Base-by-base conservation (phyloP, 2,329 filamentous ascomycete genomes). In the Xylaria sp. region DNA sequence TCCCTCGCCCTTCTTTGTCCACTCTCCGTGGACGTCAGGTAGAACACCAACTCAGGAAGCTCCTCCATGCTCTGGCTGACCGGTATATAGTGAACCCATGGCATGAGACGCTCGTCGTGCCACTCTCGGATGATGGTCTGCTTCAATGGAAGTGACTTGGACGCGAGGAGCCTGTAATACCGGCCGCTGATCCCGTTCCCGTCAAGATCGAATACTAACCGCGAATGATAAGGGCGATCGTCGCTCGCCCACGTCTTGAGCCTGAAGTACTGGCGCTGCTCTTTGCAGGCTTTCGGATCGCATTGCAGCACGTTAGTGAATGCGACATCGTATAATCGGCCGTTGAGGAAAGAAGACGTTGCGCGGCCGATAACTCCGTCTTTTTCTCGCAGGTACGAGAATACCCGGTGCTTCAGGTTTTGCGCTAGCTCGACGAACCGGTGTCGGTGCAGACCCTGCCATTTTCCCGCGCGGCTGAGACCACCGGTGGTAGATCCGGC, bases 1-100 rank as follows among this genome's bases (percentile, higher is more conserved):
- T 81, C 77, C 34, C 79, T 77, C 0, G 86, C 89, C 66, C 82
- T 80, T 25, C 69, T 68, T 71, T 84, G 82, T 0, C 90, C 90
- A 4, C 80, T 75, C 3, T 79, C 76, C 0, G 82, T 83, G 0
- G 80, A 78, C 1, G 82, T 81, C 5, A 89, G 77, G 67, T 82
- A 88, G 0, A 73, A 72, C 0, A 88, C 79, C 46, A 87, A 71
- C 73, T 88, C 87, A 0, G 86, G 84, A 2, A 89, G 72, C 75
- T 89, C 87, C 2, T 82, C 80, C 74, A 87, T 77, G 6, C 81
- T 77, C 70, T 83, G 77, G 56, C 84, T 86, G 0, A 89, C 80
- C 0, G 87, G 87, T 0, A 89, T 74, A 65, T 88, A 89, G 69
- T 89, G 87, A 3, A 86, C 78, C 87, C 87, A 89, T 0, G 87